A percentile compares a stretch with the other conserved stretches of the same genome.
phyloP scores from a whole-genome alignment of 1,139 yeast genomes.

The Zygoascus sp. region DNA sequence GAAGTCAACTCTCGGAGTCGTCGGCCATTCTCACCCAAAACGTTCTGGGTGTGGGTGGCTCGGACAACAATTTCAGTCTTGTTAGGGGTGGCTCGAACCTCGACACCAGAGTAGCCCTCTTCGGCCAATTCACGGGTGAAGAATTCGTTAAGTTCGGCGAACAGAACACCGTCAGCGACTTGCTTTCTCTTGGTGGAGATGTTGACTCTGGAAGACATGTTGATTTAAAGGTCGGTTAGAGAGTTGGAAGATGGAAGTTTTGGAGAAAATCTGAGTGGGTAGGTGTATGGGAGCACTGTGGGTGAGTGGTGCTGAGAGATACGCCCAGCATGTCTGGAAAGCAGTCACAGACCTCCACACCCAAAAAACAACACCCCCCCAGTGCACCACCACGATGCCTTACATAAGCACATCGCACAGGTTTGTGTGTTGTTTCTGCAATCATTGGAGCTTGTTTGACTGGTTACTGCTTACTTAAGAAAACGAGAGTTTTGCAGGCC shows the following conservation, averaged over 20 bases:
- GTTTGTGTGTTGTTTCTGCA: neutral
- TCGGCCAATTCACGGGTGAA: constrained; percentile 99
- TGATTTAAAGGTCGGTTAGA: neutral
- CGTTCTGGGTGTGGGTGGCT: constrained; percentile 99
- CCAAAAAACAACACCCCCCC: neutral
- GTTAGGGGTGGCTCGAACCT: constrained; percentile 98
- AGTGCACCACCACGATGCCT: no score
- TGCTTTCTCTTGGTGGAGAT: constrained; percentile 44
- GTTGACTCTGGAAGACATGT: constrained; percentile 25
- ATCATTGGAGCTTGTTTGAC: no score
- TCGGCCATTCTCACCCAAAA: constrained; percentile 99
- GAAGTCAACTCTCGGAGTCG: constrained; percentile 99
- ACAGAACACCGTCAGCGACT: constrained; percentile 99
- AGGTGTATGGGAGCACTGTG: neutral
- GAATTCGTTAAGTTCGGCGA: constrained; percentile 99
- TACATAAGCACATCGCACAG: no score
- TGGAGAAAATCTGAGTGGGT: constrained; percentile 8
- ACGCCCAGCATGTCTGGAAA: neutral
- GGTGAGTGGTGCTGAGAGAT: constrained; percentile 8
- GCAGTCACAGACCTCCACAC: neutral
- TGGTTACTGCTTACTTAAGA: no score
- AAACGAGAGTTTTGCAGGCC: no score
- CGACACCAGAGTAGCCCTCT: constrained; percentile 99
- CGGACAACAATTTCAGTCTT: constrained; percentile 97
- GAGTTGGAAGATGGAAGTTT: constrained; percentile 5